These are phyloP conservation scores for Astragalus membranaceus DNA, from an alignment of 306 rosid genomes.

Conservation along the genomic window DNA sequence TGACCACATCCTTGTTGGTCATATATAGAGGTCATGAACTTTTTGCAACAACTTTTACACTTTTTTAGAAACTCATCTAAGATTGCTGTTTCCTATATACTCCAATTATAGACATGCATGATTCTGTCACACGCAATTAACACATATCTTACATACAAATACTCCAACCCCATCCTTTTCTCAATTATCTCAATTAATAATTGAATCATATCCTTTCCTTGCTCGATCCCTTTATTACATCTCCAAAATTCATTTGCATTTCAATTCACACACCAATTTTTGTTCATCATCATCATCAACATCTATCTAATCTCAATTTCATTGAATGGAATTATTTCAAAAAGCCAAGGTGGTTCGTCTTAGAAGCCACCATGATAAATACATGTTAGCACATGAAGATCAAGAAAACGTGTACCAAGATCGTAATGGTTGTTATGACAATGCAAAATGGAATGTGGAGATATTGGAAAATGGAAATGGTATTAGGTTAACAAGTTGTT, in stretches of 20 bases:
- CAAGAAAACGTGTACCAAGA: slow-evolving; percentile 63
- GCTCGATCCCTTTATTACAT: not conserved
- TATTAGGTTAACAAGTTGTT: slow-evolving; percentile 63
- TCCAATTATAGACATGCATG: not conserved
- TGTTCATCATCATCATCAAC: not conserved
- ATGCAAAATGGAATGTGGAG: slow-evolving; percentile 80
- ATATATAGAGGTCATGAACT: not conserved
- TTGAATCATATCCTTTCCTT: not conserved
- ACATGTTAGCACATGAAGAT: slow-evolving; percentile 62
- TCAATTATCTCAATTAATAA: not conserved
- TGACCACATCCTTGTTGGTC: not conserved
- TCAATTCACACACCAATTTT: not conserved
- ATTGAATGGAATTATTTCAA: slow-evolving; percentile 63
- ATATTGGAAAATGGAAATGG: slow-evolving; percentile 12
- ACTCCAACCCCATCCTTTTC: not conserved
- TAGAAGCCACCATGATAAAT: slow-evolving; percentile 77
- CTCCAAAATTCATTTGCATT: not conserved
- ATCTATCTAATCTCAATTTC: not conserved
- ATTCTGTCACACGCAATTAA: not conserved
- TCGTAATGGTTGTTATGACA: slow-evolving; percentile 49
- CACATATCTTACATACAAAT: not conserved
- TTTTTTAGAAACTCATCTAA: not conserved
- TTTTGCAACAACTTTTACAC: slow-evolving; percentile 3
- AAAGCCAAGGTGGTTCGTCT: slow-evolving; percentile 62
- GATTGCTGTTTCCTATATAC: not conserved